Evolutionary conservation across 1,284 basidiomycete genomes (phyloP), one percentile per base, ranked within the genome.

Genomic region (Marasmius oreades): DNA sequence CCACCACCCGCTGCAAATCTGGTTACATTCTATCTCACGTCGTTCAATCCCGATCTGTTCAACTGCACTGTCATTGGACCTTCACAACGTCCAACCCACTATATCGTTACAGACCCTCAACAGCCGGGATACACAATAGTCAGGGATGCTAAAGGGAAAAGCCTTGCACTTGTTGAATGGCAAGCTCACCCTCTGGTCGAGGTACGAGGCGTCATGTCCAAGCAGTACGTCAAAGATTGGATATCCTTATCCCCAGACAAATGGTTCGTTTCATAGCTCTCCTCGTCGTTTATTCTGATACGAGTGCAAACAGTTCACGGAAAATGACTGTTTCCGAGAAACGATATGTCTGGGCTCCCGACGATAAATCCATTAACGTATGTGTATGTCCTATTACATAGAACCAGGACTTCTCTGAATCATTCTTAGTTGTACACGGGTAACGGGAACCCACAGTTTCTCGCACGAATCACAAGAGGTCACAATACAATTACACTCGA

Each of bases 151-250:
- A 71, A 76, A 34, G 73, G 75, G 14, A 70, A 71, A n/a, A 75
- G 70, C 20, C 61, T 81, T 50, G 83, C 76, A 1, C 67, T 77
- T 61, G 64, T 85, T 34, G 77, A 81, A 58, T 85, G 84, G 82
- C 69, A 70, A 51, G 64, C 67, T 1, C 70, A 69, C 18, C 73
- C 81, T 3, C 71, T 67, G 10, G 69, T 86, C 24, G 78, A 82
- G 61, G 74, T 81, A 37, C 71, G 64, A 70, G 31, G 65, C 70
- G 0, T 67, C 70, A 28, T 66, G 71, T 53, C 66, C 71, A 75
- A 73, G 46, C 74, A 76, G 60, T 60, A 66, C 11, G 68, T 74
- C 20, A 70, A 68, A 1, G 74, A 76, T 22, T 85, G 84, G 84
- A 65, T 85, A 12, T 63, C 66, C 8, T 66, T 81, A 7, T 70